phyloP scores from a whole-genome alignment of 75 land plant species.

The Chamaecyparis obtusa region DNA sequence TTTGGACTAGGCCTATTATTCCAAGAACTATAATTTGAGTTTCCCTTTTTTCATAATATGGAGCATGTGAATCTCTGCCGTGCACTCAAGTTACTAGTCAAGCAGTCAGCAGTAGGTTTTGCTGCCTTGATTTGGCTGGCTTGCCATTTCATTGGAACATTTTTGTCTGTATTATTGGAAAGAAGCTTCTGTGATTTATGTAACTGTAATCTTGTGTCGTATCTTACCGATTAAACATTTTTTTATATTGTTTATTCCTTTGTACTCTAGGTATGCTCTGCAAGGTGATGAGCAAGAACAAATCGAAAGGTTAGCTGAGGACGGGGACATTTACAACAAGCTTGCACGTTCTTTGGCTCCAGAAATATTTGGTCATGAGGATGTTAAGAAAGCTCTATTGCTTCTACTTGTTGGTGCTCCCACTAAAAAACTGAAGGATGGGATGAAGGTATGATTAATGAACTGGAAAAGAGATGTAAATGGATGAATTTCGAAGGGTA shows the following conservation, averaged over 20 bases:
- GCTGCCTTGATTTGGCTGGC: too few relatives aligned
- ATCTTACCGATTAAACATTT: neutral
- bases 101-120: too few relatives aligned
- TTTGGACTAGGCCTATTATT: too few relatives aligned
- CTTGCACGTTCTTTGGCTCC: slow-evolving; percentile 89
- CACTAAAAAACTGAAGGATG: slow-evolving; percentile 85
- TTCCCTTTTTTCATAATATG: too few relatives aligned
- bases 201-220: neutral
- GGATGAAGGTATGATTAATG: slow-evolving; percentile 77
- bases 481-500: neutral
- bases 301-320: slow-evolving; percentile 77
- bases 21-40: too few relatives aligned
- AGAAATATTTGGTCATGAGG: slow-evolving; percentile 98
- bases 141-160: too few relatives aligned
- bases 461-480: neutral
- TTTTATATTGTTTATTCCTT: neutral
- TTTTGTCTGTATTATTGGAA: too few relatives aligned
- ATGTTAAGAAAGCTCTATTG: slow-evolving; percentile 92
- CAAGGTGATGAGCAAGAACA: slow-evolving; percentile 82
- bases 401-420: slow-evolving; percentile 98
- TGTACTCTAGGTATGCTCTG: slow-evolving; percentile 67
- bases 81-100: too few relatives aligned
- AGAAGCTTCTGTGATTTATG: neutral
- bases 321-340: slow-evolving; percentile 88
- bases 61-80: too few relatives aligned